Evolutionary conservation across 495 filamentous ascomycete species (phyloP).

Genomic region (Annulohypoxylon nitens): DNA sequence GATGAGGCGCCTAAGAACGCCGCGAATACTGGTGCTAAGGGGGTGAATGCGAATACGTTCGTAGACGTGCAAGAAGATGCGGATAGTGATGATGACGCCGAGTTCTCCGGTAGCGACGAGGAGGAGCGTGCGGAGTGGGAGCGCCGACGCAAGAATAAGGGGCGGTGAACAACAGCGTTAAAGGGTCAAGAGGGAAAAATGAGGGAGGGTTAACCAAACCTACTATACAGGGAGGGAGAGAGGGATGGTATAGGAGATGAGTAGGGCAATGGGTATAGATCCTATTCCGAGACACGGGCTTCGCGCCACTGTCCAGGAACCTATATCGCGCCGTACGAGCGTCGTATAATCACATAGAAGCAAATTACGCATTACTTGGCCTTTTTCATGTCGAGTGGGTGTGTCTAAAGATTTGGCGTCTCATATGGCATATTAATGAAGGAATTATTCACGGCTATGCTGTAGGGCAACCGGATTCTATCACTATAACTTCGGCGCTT

Average conservation of each 20-base stretch:
- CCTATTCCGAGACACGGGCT: constrained; percentile 5
- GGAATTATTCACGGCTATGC: not conserved
- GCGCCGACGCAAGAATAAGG: constrained; percentile 57
- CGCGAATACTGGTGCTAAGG: constrained; percentile 7
- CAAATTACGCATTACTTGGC: constrained; percentile 13
- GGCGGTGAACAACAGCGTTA: constrained; percentile 43
- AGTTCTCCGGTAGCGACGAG: constrained; percentile 67
- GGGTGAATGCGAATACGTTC: not conserved
- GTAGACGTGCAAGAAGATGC: constrained; percentile 26
- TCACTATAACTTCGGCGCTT: not conserved
- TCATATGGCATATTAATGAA: not conserved
- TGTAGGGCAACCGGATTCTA: not conserved
- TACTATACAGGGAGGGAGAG: not conserved
- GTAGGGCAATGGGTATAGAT: constrained; percentile 17
- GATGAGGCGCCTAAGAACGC: not conserved
- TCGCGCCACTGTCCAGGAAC: constrained; percentile 15
- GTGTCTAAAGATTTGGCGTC: not conserved
- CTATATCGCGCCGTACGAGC: constrained; percentile 1
- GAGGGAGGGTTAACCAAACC: not conserved
- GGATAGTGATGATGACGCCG: constrained; percentile 59
- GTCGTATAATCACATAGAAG: constrained; percentile 14
- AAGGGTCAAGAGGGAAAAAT: constrained; percentile 4
- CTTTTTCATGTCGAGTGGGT: not conserved
- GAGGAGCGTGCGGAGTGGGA: constrained; percentile 67
- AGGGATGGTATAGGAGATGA: not conserved